Evolutionary conservation across 768 basidiomycete species (phyloP).

Genomic region (Gautieria morchelliformis): DNA sequence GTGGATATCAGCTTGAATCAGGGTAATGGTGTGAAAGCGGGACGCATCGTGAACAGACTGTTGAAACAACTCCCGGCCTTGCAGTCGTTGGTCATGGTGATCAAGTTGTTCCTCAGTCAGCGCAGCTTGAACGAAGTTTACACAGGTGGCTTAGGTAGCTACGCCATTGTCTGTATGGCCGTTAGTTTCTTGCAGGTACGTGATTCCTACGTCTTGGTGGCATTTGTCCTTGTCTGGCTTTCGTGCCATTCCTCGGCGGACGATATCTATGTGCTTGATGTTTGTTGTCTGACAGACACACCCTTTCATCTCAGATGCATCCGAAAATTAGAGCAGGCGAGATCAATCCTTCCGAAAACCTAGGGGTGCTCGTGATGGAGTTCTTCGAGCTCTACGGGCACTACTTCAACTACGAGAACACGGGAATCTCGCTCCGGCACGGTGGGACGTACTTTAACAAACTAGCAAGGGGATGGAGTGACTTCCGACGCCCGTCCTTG

Average conservation of each 20-base stretch:
- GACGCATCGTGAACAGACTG: slow-evolving; percentile 73
- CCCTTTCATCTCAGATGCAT: slow-evolving; percentile 50
- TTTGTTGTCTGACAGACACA: not conserved
- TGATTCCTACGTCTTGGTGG: not conserved
- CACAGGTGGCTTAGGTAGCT: slow-evolving; percentile 89
- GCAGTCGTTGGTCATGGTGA: slow-evolving; percentile 76
- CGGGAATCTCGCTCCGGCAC: slow-evolving; percentile 79
- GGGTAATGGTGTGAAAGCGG: slow-evolving; percentile 70
- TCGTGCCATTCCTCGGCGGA: too few relatives aligned
- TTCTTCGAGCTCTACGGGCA: slow-evolving; percentile 94
- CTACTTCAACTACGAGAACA: slow-evolving; percentile 84
- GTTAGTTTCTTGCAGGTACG: slow-evolving; percentile 85
- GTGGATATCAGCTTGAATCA: slow-evolving; percentile 96
- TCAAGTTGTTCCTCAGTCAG: slow-evolving; percentile 85
- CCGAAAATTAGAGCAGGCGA: slow-evolving; percentile 86
- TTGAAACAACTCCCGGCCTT: slow-evolving; percentile 67
- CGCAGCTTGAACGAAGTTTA: slow-evolving; percentile 97
- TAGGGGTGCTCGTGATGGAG: slow-evolving; percentile 92
- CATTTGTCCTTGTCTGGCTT: not conserved
- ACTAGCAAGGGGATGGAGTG: slow-evolving; percentile 70
- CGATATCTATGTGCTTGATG: not conserved
- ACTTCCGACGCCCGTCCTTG: slow-evolving; percentile 43
- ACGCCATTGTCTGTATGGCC: slow-evolving; percentile 87
- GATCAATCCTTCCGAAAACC: slow-evolving; percentile 77
- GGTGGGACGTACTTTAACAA: slow-evolving; percentile 90